Evolutionary conservation across 352 stramenopile species (phyloP).

Genomic region (Blastocystis sp.): DNA sequence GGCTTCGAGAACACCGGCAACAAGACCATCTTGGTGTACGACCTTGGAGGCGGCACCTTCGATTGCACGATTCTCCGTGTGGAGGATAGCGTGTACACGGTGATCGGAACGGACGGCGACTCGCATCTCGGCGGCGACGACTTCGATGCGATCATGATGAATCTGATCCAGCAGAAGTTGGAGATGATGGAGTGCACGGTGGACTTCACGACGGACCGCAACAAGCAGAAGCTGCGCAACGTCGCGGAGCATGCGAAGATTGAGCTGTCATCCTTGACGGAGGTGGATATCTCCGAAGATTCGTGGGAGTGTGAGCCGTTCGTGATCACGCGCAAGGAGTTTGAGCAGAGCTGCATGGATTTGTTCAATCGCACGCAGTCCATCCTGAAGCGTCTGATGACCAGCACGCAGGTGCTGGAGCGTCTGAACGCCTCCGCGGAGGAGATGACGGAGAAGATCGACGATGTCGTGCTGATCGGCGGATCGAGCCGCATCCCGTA

Average conservation of each 20-base stretch:
- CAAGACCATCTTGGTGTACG: slow-evolving; percentile 74
- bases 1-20: slow-evolving; percentile 52
- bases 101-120: slow-evolving; percentile 81
- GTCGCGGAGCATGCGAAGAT: slow-evolving; percentile 8
- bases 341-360: slow-evolving; percentile 89
- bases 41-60: slow-evolving; percentile 79
- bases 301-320: neutral
- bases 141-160: slow-evolving; percentile 73
- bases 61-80: slow-evolving; percentile 74
- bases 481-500: slow-evolving; percentile 79
- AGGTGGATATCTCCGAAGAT: neutral
- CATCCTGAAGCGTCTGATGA: slow-evolving; percentile 70
- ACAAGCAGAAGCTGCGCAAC: neutral
- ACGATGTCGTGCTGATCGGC: slow-evolving; percentile 81
- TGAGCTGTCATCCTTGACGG: neutral
- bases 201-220: neutral
- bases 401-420: slow-evolving; percentile 71
- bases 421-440: slow-evolving; percentile 70
- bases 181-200: neutral
- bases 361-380: slow-evolving; percentile 76
- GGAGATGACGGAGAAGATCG: slow-evolving; percentile 66
- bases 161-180: neutral
- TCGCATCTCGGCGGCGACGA: slow-evolving; percentile 85
- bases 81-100: slow-evolving; percentile 70
- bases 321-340: slow-evolving; percentile 86